Percentiles rank a stretch among this genome's conserved stretches.
These are phyloP conservation scores for Paramecium tetraurelia DNA, from an alignment of 73 alveolate species.

Conservation along the genomic window DNA sequence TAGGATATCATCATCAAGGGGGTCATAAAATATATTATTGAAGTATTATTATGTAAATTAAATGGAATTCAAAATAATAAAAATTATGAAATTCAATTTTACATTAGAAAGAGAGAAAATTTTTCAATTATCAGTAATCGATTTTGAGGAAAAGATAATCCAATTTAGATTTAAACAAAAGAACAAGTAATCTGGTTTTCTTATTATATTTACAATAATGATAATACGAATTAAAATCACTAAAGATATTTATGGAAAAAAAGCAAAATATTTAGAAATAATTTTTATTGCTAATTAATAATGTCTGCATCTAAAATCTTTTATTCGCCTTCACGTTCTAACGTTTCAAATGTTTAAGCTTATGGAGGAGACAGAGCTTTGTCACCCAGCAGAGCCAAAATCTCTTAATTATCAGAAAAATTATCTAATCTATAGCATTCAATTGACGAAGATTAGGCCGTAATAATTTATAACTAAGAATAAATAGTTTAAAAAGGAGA, in stretches of 20 bases:
- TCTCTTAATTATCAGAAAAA: conserved; percentile 29
- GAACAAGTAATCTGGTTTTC: too few relatives aligned
- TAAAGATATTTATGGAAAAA: not conserved
- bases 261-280: not conserved
- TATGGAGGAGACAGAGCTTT: conserved; percentile 16
- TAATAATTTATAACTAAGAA: not conserved
- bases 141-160: too few relatives aligned
- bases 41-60: too few relatives aligned
- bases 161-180: too few relatives aligned
- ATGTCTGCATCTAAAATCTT: conserved; percentile 16
- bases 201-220: too few relatives aligned
- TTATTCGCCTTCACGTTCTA: conserved; percentile 6
- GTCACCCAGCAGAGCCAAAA: conserved; percentile 36
- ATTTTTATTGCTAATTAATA: not conserved
- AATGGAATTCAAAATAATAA: too few relatives aligned
- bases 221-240: not conserved
- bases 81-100: too few relatives aligned
- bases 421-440: not conserved
- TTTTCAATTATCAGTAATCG: too few relatives aligned
- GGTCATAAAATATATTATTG: too few relatives aligned
- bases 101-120: too few relatives aligned
- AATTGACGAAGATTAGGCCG: not conserved
- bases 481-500: not conserved
- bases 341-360: not conserved
- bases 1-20: too few relatives aligned